phyloP scores from a whole-genome alignment of 352 stramenopile genomes.

The Pythium chondricola region DNA sequence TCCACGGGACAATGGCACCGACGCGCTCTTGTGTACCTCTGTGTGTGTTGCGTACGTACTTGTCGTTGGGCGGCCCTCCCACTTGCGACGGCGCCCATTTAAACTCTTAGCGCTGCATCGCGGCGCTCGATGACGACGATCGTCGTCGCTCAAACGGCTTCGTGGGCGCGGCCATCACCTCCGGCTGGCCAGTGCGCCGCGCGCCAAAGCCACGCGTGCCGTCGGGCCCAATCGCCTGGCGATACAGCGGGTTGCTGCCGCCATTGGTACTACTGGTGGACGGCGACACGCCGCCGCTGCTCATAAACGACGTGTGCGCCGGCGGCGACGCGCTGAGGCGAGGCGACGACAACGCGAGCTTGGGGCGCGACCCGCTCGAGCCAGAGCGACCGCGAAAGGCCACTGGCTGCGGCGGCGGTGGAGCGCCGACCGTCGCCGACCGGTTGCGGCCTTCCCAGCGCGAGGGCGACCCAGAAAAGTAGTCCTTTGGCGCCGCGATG shows the following conservation, averaged over 20 bases:
- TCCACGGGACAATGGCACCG: no score
- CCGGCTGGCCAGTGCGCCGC: slow-evolving; percentile 53
- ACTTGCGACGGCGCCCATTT: no score
- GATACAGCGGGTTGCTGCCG: slow-evolving; percentile 59
- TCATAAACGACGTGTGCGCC: slow-evolving; percentile 16
- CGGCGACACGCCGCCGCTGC: slow-evolving; percentile 3
- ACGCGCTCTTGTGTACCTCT: not conserved
- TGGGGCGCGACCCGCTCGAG: slow-evolving; percentile 17
- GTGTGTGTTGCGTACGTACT: not conserved
- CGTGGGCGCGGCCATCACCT: slow-evolving; percentile 47
- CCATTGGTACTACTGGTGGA: slow-evolving; percentile 17
- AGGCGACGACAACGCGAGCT: slow-evolving; percentile 20
- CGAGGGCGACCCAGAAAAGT: slow-evolving; percentile 18
- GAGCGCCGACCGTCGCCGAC: slow-evolving; percentile 19
- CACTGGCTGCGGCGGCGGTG: slow-evolving; percentile 4
- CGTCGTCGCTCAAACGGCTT: slow-evolving; percentile 67
- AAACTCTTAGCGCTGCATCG: slow-evolving; percentile 21
- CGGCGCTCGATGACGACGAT: slow-evolving; percentile 57
- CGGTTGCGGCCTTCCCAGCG: slow-evolving; percentile 25
- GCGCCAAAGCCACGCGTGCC: slow-evolving; percentile 77
- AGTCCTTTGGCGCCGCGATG: slow-evolving; percentile 16
- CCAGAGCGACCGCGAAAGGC: slow-evolving; percentile 20
- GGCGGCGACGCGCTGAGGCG: slow-evolving; percentile 16
- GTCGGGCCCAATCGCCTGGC: slow-evolving; percentile 70
- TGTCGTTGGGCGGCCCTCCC: no score